A percentile compares a stretch with the other conserved stretches of the same genome.
Conservation (phyloP, 768 basidiomycete genomes). For the Auricularia auricula-judae region DNA sequence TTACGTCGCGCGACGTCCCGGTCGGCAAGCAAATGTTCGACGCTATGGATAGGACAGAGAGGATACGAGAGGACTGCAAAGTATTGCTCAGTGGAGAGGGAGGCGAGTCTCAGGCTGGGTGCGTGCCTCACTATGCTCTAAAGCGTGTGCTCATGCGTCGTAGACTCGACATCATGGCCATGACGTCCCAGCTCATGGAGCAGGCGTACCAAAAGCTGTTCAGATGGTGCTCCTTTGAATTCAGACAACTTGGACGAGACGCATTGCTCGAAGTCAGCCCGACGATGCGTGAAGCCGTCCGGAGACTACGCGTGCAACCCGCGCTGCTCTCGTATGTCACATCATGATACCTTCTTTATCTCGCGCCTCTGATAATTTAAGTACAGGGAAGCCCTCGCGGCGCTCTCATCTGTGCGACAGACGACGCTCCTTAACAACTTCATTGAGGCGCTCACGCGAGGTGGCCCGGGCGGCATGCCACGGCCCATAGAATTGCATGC, state of each 20-base stretch:
- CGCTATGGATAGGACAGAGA: slow-evolving; percentile 78
- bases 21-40: slow-evolving; percentile 66
- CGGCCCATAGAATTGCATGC: slow-evolving; percentile 96
- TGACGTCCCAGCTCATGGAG: slow-evolving; percentile 73
- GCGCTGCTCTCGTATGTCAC: slow-evolving; percentile 59
- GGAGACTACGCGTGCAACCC: slow-evolving; percentile 62
- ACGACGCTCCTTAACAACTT: slow-evolving; percentile 71
- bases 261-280: slow-evolving; percentile 56
- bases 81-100: slow-evolving; percentile 81
- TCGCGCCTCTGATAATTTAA: slow-evolving; percentile 14
- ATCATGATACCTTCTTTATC: not conserved
- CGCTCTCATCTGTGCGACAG: slow-evolving; percentile 76
- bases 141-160: not conserved
- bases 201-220: slow-evolving; percentile 83
- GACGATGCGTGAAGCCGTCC: slow-evolving; percentile 60
- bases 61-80: slow-evolving; percentile 74
- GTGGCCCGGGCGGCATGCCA: slow-evolving; percentile 74
- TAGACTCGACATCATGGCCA: slow-evolving; percentile 82
- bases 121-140: slow-evolving; percentile 7
- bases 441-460: slow-evolving; percentile 77
- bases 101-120: slow-evolving; percentile 71
- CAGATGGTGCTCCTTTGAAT: slow-evolving; percentile 78
- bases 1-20: slow-evolving; percentile 70
- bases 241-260: slow-evolving; percentile 67
- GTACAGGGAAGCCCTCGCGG: slow-evolving; percentile 58